phyloP scores from a whole-genome alignment of 106 monocot species.

The Cymbidium sinense region DNA sequence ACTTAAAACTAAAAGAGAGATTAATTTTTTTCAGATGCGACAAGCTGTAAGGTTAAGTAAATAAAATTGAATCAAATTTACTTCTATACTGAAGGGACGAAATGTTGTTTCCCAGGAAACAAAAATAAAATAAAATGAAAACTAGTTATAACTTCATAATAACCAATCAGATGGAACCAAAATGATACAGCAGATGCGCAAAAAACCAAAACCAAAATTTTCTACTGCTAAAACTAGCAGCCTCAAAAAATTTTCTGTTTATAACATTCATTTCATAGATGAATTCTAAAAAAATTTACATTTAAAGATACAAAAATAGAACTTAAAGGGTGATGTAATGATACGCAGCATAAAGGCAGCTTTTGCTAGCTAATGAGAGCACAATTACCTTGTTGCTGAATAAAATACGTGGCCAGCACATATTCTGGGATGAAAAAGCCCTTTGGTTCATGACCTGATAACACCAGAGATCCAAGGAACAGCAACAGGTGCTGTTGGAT shows the following conservation, averaged over 20 bases:
- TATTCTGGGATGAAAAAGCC: background rate
- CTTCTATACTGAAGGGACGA: too few species aligned
- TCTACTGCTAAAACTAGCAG: background rate
- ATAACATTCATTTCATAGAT: background rate
- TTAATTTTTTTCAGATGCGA: too few species aligned
- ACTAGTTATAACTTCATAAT: background rate
- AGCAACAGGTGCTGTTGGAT: constrained; percentile 47
- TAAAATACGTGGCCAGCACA: background rate
- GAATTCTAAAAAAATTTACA: background rate
- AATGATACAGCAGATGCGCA: background rate
- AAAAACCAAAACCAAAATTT: background rate
- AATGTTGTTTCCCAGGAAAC: too few species aligned
- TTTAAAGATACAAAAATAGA: background rate
- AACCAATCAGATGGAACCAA: background rate
- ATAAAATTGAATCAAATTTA: too few species aligned
- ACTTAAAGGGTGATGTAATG: background rate
- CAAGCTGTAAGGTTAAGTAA: too few species aligned
- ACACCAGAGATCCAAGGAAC: constrained; percentile 66
- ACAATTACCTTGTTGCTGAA: too few species aligned
- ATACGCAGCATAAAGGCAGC: background rate
- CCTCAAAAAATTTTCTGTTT: background rate
- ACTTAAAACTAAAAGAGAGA: too few species aligned
- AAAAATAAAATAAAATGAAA: background rate
- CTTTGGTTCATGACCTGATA: constrained; percentile 7
- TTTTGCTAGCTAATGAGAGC: background rate